phyloP scores from a whole-genome alignment of 495 filamentous ascomycete genomes.

The Neurospora sublineolata region DNA sequence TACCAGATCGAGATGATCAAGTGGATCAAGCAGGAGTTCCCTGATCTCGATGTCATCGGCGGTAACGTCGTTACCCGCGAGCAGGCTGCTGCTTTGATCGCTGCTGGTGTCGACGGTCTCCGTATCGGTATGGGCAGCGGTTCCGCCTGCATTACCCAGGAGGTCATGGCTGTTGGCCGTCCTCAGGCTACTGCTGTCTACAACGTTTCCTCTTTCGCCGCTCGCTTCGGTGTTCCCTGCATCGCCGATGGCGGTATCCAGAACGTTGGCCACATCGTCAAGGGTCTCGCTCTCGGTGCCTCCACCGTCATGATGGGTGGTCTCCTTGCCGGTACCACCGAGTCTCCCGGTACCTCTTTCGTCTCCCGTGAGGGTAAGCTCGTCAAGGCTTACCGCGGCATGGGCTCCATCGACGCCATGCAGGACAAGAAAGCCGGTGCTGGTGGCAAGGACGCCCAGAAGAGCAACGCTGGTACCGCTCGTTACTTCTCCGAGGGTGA shows the following conservation, averaged over 20 bases:
- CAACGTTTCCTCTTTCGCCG: constrained; percentile 78
- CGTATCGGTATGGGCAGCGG: constrained; percentile 98
- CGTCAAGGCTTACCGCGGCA: constrained; percentile 97
- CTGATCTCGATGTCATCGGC: constrained; percentile 83
- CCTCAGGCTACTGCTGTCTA: constrained; percentile 89
- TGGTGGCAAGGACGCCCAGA: constrained; percentile 57
- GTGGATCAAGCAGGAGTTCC: constrained; percentile 79
- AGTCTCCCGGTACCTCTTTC: constrained; percentile 94
- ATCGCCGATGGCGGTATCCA: constrained; percentile 97
- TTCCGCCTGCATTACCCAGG: constrained; percentile 96
- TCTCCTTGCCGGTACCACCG: constrained; percentile 90
- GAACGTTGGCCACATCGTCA: constrained; percentile 98
- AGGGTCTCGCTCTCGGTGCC: constrained; percentile 88
- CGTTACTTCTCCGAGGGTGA: constrained; percentile 98
- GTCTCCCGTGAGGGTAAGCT: constrained; percentile 91
- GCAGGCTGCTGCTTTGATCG: constrained; percentile 85
- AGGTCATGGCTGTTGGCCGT: constrained; percentile 97
- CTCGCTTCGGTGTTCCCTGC: constrained; percentile 89
- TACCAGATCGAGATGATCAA: constrained; percentile 97
- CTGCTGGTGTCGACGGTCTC: constrained; percentile 88
- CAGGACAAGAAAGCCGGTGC: constrained; percentile 88
- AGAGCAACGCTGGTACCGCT: constrained; percentile 89
- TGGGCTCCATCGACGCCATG: constrained; percentile 98
- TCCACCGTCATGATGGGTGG: constrained; percentile 99
- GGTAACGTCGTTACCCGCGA: constrained; percentile 97